Evolutionary conservation across 2,329 filamentous ascomycete species (phyloP).

Genomic region (Neopestalotiopsis clavispora): DNA sequence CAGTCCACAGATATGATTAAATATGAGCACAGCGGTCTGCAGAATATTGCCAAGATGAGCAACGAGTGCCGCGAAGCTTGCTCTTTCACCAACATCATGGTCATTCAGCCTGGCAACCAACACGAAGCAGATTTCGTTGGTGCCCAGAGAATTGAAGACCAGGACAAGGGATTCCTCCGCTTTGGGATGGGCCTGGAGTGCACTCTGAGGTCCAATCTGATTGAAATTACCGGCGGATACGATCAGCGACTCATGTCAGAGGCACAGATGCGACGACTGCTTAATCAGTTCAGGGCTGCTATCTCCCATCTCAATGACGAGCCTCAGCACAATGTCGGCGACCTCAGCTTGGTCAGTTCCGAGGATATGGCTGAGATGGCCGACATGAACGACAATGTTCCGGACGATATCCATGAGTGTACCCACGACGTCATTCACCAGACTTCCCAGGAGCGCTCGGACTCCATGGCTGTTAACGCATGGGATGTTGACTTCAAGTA

Average conservation of each 20-base stretch:
- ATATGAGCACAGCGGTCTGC: constrained; percentile 11
- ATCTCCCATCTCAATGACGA: constrained; percentile 2
- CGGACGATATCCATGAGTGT: constrained; percentile 7
- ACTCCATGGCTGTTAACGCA: constrained; percentile 27
- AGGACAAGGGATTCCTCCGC: constrained; percentile 1
- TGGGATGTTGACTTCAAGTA: constrained; percentile 38
- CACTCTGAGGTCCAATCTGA: background rate
- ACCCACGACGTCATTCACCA: constrained; percentile 10
- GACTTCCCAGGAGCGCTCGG: background rate
- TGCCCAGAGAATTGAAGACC: constrained; percentile 10
- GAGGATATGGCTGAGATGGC: constrained; percentile 10
- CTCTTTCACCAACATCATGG: constrained; percentile 8
- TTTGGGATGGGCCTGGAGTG: constrained; percentile 8
- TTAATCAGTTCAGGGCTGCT: constrained; percentile 2
- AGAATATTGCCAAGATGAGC: constrained; percentile 11
- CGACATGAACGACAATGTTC: constrained; percentile 13
- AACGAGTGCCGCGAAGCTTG: constrained; percentile 1
- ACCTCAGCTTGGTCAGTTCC: constrained; percentile 3
- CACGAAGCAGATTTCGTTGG: constrained; percentile 15
- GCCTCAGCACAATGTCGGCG: background rate
- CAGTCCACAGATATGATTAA: constrained; percentile 13
- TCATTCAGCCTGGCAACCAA: constrained; percentile 12
- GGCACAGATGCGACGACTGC: constrained; percentile 13
- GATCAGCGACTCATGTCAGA: background rate
- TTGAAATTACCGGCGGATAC: constrained; percentile 8